Percentiles rank a stretch among this genome's conserved stretches.
Conservation (phyloP, 495 filamentous ascomycete species). For the Penicillium waksmanii region DNA sequence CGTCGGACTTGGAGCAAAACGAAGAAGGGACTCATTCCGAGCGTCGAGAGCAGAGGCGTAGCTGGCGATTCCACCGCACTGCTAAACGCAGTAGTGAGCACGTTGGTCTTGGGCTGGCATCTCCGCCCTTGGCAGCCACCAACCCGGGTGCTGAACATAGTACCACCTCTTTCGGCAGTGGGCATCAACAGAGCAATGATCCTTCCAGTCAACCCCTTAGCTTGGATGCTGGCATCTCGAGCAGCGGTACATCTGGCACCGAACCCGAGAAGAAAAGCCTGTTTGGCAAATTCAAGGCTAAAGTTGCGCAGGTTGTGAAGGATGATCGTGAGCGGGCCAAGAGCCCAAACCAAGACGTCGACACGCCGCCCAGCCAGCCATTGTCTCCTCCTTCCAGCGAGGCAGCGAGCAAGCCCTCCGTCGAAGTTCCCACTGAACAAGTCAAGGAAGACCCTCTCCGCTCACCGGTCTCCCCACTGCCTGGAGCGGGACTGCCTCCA, state of each 20-base stretch:
- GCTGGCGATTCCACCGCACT: conserved; percentile 71
- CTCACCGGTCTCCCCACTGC: conserved; percentile 40
- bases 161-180: conserved; percentile 69
- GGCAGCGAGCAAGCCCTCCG: conserved; percentile 27
- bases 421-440: conserved; percentile 32
- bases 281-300: conserved; percentile 82
- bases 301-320: conserved; percentile 72
- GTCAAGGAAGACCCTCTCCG: conserved; percentile 27
- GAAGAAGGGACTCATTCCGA: conserved; percentile 65
- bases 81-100: conserved; percentile 60
- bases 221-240: conserved; percentile 42
- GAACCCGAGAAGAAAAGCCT: conserved; percentile 69
- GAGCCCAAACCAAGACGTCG: conserved; percentile 52
- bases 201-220: conserved; percentile 44
- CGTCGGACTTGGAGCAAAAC: conserved; percentile 73
- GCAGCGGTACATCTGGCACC: conserved; percentile 38
- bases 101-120: conserved; percentile 44
- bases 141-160: conserved; percentile 70
- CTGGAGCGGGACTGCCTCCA: conserved; percentile 39
- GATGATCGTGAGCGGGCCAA: conserved; percentile 62
- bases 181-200: conserved; percentile 42
- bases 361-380: conserved; percentile 31
- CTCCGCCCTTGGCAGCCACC: conserved; percentile 58
- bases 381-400: conserved; percentile 31
- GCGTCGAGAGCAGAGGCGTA: conserved; percentile 61